A percentile compares a stretch with the other conserved stretches of the same genome.
Evolutionary conservation across 2,329 filamentous ascomycete genomes (phyloP).

Genomic region (Trichophyton simii): DNA sequence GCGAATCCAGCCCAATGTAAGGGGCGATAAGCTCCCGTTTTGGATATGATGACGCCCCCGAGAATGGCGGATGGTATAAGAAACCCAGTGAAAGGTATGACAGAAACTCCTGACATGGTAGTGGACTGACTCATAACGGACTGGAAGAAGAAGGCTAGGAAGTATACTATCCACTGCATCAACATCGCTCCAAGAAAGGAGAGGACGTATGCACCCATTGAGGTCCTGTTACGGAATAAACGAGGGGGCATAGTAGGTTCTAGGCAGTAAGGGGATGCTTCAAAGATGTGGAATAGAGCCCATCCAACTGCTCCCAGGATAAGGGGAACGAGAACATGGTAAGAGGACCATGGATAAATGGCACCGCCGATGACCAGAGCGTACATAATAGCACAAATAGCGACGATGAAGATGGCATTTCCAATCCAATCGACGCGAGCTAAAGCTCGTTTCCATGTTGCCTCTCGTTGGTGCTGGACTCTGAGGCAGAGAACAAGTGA

Average conservation of each 20-base stretch:
- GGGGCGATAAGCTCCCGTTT: slow-evolving; percentile 22
- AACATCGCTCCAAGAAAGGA: slow-evolving; percentile 30
- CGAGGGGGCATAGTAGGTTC: slow-evolving; percentile 32
- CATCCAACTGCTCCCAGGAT: neutral
- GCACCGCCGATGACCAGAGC: neutral
- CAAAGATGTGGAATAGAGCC: slow-evolving; percentile 1
- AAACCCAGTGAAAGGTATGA: slow-evolving; percentile 20
- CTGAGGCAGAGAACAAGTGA: slow-evolving; percentile 18
- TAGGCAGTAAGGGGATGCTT: neutral
- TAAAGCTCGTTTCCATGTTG: neutral
- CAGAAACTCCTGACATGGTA: slow-evolving; percentile 19
- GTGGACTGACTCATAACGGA: slow-evolving; percentile 26
- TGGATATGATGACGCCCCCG: slow-evolving; percentile 22
- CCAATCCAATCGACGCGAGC: slow-evolving; percentile 2
- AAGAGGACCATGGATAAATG: slow-evolving; percentile 6
- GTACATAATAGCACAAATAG: neutral
- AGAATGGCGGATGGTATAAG: slow-evolving; percentile 19
- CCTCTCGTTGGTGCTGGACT: neutral
- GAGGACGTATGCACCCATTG: slow-evolving; percentile 19
- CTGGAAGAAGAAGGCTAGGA: slow-evolving; percentile 38
- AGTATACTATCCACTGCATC: slow-evolving; percentile 28
- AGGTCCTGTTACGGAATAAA: slow-evolving; percentile 36
- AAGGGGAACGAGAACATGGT: slow-evolving; percentile 3
- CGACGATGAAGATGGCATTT: slow-evolving; percentile 1
- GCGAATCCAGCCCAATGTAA: slow-evolving; percentile 21